Evolutionary conservation across 805 yeast species (phyloP), one percentile per base, ranked within the genome.

Genomic region (Hanseniaspora nectarophila): DNA sequence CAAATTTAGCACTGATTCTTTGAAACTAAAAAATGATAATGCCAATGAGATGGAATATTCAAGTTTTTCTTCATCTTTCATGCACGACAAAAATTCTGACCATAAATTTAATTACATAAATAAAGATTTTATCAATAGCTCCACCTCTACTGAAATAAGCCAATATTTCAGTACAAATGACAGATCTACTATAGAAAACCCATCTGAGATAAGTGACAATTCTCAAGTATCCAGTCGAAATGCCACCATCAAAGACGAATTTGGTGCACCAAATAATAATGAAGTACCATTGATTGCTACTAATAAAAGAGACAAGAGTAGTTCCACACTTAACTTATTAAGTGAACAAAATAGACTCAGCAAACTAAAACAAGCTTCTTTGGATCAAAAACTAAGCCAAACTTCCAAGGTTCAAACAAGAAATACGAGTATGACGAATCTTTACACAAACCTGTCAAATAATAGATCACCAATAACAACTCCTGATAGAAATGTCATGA

Each of bases 91-190:
- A 33, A 32, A 35, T 18, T 3, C 46, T 9, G 45, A 37, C 8
- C 56, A 55, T 26, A 55, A 57, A 21, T 57, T 57, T 34, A 55
- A 56, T 15, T 56, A 56, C 32, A 57, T 57, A 21, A 57, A 57
- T 39, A 55, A 43, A 34, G 60, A 57, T 32, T 54, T 57, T 31
- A 43, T 53, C 20, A 47, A 53, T 31, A 53, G 55, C 21, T 33
- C 53, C 10, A 50, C 37, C 2, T 50, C 54, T n/a, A 35, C 37
- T 2, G 48, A 49, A 9, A 49, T 49, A 5, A 49, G 26, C 15
- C 31, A 49, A 13, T 49, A 49, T 28, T 49, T 49, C 18, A 42
- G 46, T 24, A 32, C 29, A 13, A 28, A 28, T 39, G 46, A 42
- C 2, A 49, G 28, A 35, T 42, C 44, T 18, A 24, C 34, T 15